Conservation (phyloP, 83 land plant genomes). For the Picea abies region DNA sequence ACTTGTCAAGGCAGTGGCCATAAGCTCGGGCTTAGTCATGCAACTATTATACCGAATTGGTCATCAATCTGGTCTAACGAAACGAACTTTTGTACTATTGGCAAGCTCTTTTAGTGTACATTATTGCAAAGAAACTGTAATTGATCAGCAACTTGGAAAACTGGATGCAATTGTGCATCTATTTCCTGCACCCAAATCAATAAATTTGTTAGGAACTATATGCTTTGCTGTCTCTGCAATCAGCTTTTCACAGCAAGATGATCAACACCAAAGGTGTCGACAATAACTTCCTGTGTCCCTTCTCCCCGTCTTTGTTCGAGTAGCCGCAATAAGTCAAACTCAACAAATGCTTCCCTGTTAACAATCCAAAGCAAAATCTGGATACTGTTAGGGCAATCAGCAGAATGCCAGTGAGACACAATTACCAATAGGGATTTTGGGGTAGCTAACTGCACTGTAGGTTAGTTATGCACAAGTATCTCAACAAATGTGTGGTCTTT, state of each 20-base stretch:
- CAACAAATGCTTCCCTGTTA: too few species aligned
- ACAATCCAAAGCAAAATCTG: too few species aligned
- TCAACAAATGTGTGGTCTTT: too few species aligned
- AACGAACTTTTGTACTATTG: conserved; percentile 5
- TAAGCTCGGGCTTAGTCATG: background rate
- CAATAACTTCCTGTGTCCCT: background rate
- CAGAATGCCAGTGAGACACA: too few species aligned
- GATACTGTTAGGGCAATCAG: too few species aligned
- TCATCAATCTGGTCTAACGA: background rate
- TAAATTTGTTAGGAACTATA: background rate
- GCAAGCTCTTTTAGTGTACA: background rate
- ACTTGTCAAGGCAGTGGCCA: background rate
- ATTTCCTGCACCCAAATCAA: background rate
- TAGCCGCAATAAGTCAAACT: too few species aligned
- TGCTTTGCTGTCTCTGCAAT: background rate
- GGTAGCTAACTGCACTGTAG: too few species aligned
- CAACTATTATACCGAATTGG: background rate
- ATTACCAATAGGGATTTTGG: too few species aligned
- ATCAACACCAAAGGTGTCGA: conserved; percentile 2
- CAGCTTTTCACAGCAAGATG: background rate
- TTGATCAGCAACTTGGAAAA: background rate
- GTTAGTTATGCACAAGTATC: too few species aligned
- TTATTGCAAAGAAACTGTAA: background rate
- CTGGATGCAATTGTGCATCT: background rate
- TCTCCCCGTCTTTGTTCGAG: background rate